Conservation (phyloP, 2,329 filamentous ascomycete species). For the Capronia americana region DNA sequence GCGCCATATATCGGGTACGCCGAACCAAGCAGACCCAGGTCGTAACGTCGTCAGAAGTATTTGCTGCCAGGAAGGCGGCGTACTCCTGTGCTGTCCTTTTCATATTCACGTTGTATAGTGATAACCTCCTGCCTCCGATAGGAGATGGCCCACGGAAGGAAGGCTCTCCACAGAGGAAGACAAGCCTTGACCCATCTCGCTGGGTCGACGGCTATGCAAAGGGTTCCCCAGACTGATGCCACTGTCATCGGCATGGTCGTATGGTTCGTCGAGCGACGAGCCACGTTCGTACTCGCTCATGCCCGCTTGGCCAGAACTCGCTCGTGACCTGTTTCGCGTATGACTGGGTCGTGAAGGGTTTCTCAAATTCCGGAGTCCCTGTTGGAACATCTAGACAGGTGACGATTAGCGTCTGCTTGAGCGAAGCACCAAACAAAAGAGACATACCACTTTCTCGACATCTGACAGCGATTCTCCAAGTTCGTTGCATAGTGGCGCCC, state of each 20-base stretch:
- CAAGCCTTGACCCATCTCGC: conserved; percentile 22
- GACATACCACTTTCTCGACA: conserved; percentile 81
- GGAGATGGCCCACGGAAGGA: conserved; percentile 26
- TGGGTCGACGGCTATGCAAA: conserved; percentile 34
- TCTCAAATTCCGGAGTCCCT: conserved; percentile 68
- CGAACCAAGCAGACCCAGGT: conserved; percentile 10
- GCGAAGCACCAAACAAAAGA: not conserved
- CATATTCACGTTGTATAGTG: conserved; percentile 19
- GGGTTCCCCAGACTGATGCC: conserved; percentile 33
- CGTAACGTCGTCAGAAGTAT: conserved; percentile 19
- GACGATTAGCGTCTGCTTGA: not conserved
- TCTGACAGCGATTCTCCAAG: conserved; percentile 65
- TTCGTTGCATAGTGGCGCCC: conserved; percentile 72
- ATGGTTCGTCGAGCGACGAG: conserved; percentile 18
- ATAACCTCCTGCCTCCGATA: conserved; percentile 27
- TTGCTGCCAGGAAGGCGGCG: not conserved
- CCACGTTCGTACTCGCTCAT: conserved; percentile 26
- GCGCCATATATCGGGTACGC: conserved; percentile 9
- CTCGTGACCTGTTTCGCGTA: conserved; percentile 28
- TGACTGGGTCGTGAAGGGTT: conserved; percentile 29
- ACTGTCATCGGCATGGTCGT: conserved; percentile 40
- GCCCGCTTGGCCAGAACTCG: conserved; percentile 31
- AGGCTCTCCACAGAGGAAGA: conserved; percentile 25
- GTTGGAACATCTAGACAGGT: conserved; percentile 62
- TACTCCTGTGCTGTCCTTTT: conserved; percentile 1